Evolutionary conservation across 108 stramenopile genomes (phyloP).

Genomic region (Stephanodiscus minutulus): DNA sequence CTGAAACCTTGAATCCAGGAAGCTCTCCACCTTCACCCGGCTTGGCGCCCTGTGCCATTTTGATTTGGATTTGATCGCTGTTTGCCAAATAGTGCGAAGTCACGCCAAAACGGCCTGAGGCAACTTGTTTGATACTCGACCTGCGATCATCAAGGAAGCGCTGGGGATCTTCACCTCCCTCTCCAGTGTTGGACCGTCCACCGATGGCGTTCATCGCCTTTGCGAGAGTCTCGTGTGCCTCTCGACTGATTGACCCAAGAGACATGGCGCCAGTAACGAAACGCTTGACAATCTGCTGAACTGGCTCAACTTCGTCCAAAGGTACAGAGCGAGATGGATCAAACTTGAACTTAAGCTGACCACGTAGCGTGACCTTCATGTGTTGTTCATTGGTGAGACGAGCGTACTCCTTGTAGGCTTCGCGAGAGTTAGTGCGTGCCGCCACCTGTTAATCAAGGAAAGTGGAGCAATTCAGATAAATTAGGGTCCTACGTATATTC

Average conservation of each 20-base stretch:
- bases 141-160: conserved; percentile 91
- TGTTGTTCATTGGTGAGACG: conserved; percentile 87
- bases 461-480: conserved; percentile 4
- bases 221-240: conserved; percentile 94
- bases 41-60: conserved; percentile 98
- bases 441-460: conserved; percentile 51
- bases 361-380: conserved; percentile 91
- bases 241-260: conserved; percentile 92
- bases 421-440: conserved; percentile 89
- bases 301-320: conserved; percentile 92
- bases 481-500: not conserved
- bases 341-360: conserved; percentile 91
- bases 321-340: conserved; percentile 84
- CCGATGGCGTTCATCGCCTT: conserved; percentile 92
- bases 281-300: conserved; percentile 89
- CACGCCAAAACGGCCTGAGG: conserved; percentile 95
- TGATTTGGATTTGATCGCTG: conserved; percentile 97
- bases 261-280: conserved; percentile 97
- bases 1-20: conserved; percentile 93
- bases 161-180: conserved; percentile 93
- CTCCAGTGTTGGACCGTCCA: conserved; percentile 93
- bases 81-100: conserved; percentile 95
- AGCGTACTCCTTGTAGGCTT: conserved; percentile 93
- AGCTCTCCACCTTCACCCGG: conserved; percentile 97
- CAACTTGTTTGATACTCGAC: conserved; percentile 93